These are phyloP conservation scores for Primulina tabacum DNA, from an alignment of 257 asterid genomes.

Conservation along the genomic window DNA sequence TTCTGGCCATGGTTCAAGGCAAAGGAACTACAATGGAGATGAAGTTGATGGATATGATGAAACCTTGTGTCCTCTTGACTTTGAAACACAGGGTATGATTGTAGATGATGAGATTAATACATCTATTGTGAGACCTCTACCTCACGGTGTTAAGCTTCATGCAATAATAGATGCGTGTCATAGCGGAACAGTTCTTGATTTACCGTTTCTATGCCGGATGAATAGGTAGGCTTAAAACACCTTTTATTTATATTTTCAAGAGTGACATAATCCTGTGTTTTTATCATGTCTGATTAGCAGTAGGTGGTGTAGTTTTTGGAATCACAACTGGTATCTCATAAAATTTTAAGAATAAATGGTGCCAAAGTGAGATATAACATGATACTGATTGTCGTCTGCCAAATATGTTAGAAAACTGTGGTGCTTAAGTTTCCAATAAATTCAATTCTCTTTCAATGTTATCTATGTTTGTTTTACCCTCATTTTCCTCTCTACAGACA, in stretches of 20 bases:
- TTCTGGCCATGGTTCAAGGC: conserved; percentile 95
- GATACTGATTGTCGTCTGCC: not conserved
- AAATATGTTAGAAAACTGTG: conserved; percentile 9
- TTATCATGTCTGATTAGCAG: not conserved
- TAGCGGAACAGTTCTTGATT: conserved; percentile 92
- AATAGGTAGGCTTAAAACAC: conserved; percentile 43
- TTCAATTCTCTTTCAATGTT: conserved; percentile 3
- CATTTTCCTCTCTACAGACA: not conserved
- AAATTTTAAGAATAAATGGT: conserved; percentile 8
- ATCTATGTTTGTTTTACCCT: not conserved
- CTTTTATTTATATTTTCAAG: not conserved
- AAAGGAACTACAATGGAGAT: conserved; percentile 80
- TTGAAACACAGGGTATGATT: conserved; percentile 94
- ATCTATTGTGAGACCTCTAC: conserved; percentile 77
- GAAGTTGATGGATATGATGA: conserved; percentile 96
- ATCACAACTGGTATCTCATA: conserved; percentile 13
- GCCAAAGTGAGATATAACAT: conserved; percentile 2
- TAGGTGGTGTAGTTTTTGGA: conserved; percentile 12
- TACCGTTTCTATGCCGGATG: conserved; percentile 89
- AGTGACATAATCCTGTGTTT: conserved; percentile 13
- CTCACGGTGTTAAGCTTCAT: conserved; percentile 83
- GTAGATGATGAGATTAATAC: conserved; percentile 92
- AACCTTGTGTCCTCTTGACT: conserved; percentile 90
- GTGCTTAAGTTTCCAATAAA: conserved; percentile 6
- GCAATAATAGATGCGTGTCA: conserved; percentile 91